A percentile compares a stretch with the other conserved stretches of the same genome.
Conservation (phyloP, 2,329 filamentous ascomycete species). For the Claviceps paspali region DNA sequence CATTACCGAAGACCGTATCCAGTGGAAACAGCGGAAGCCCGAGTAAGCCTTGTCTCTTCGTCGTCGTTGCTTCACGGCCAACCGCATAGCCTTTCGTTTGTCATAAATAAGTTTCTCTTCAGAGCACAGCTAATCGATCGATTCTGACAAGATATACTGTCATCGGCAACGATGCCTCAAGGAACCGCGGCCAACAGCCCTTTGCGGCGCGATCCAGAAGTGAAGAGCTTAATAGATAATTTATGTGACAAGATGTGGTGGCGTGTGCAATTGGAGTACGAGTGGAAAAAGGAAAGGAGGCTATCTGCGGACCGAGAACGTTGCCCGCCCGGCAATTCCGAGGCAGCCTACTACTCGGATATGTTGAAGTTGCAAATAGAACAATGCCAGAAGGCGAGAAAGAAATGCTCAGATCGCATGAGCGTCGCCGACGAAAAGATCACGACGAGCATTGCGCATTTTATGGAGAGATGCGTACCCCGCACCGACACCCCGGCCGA, state of each 20-base stretch:
- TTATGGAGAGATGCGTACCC: constrained; percentile 2
- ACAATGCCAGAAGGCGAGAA: constrained; percentile 4
- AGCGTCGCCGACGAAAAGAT: constrained; percentile 5
- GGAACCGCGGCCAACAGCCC: not conserved
- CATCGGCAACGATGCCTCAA: constrained; percentile 3
- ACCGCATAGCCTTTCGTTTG: too few relatives aligned
- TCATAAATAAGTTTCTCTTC: not conserved
- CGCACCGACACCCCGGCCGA: not conserved
- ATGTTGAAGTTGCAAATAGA: constrained; percentile 9
- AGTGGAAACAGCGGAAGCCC: not conserved
- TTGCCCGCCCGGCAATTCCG: constrained; percentile 7
- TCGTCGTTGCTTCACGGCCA: not conserved
- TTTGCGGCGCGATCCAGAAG: not conserved
- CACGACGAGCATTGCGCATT: not conserved
- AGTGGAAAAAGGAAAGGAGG: constrained; percentile 9
- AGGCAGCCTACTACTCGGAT: constrained; percentile 11
- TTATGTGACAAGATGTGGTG: constrained; percentile 11
- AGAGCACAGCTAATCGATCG: not conserved
- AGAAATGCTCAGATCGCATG: constrained; percentile 5
- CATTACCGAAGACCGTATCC: not conserved
- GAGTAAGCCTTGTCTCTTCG: not conserved
- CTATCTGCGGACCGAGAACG: constrained; percentile 8
- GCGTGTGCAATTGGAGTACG: constrained; percentile 8
- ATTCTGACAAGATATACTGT: not conserved
- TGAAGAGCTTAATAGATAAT: constrained; percentile 8